Evolutionary conservation across 2,329 filamentous ascomycete genomes (phyloP), one percentile per base, ranked within the genome.

Genomic region (Sclerotinia borealis): DNA sequence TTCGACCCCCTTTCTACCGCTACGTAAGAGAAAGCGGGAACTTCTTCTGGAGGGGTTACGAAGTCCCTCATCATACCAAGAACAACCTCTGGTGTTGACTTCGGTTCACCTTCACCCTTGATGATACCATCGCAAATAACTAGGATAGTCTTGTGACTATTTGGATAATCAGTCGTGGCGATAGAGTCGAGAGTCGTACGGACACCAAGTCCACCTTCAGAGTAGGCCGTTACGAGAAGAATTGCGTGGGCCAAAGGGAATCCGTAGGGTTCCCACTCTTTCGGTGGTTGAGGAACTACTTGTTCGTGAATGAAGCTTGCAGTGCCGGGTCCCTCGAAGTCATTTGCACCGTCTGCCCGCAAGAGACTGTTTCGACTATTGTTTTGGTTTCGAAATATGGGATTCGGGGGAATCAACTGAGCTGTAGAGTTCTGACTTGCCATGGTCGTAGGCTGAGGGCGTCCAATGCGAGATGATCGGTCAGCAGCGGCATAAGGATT

Each of bases 51-150:
- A 7, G 86, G 83, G 9, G 92, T 83, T 2, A 91, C 88, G 72
- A 92, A 88, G 71, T 99, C 95, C 74, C 90, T 95, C 87, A 99
- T 91, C 95, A 99, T 99, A 72, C 86, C 82, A 63, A 99, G 79
- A 68, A 90, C 88, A 70, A 96, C 91, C 15, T 99, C 95, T 0
- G 95, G 95, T 0, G 95, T 99, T 4, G 92, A 90, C 71, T 90
- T 79, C 10, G 82, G 79, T 77, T 99, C 95, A 55, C 96, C 95
- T 72, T 96, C 85, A 69, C 96, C 96, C 79, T 97, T 97, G 81
- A 99, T 96, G 74, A 98, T 85, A 78, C 95, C 95, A 76, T 99
- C 95, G 78, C 95, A 99, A 71, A 99, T 91, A 71, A 97, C 91
- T 65, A 99, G 83, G 70, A 99, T 95, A 34, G 93, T 86, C 78